Evolutionary conservation across 1,139 yeast genomes (phyloP), one percentile per base, ranked within the genome.

Genomic region (Yamadazyma trypodendri): DNA sequence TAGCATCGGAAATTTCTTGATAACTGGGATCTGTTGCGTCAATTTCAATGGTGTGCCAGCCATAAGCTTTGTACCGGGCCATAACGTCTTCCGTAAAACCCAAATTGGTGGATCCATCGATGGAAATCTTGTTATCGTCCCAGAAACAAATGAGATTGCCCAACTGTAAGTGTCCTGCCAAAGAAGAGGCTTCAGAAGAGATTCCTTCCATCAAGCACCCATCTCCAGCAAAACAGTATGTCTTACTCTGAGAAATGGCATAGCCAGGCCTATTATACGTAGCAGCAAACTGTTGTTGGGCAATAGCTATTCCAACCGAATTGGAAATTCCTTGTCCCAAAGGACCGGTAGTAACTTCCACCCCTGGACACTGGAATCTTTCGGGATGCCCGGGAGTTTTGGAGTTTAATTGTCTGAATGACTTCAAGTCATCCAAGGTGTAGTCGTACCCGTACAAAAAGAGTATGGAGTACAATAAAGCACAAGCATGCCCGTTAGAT

Each of bases 131-230:
- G 83, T 92, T 92, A 73, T 88, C 96, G 61, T 92, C 98, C 81
- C 90, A 92, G 69, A 92, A 81, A 41, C 90, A 87, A 65, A 90
- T 87, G 71, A 92, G 78, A 75, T 89, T 89, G 63, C 88, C 88
- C 65, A 92, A 81, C 72, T 87, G 79, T 65, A 90, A 76, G 72
- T 92, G 97, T 57, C 97, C 98, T 48, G 97, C 98, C 48, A 89
- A 71, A 28, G 97, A 90, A 52, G 79, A 77, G 35, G 97, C 94
- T 73, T 92, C 98, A 42, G 94, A 79, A 44, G 97, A 79, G 48
- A 92, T 87, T 77, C 98, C 98, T 75, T 92, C 98, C 90, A 84
- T 85, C 76, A 90, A 75, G 73, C 97, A 92, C 54, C 97, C 98
- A 57, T 92, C 98, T 70, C 98, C 98, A 46, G 87, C 69, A 74